Evolutionary conservation across 1,284 basidiomycete species (phyloP).

Genomic region (Pyrrhoderma noxium): DNA sequence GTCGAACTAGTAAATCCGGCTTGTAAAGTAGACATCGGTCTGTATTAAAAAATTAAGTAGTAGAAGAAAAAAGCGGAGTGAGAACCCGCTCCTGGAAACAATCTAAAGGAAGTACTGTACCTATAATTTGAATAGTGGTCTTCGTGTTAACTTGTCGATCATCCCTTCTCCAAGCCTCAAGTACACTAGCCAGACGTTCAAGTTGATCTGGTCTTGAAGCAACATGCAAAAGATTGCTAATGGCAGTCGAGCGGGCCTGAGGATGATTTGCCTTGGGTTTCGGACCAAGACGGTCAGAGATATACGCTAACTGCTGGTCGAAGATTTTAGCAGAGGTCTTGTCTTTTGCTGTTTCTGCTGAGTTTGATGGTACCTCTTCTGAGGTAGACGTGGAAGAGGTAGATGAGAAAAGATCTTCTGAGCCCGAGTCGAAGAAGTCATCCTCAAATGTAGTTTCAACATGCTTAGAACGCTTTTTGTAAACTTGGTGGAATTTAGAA

Average conservation of each 20-base stretch:
- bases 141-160: constrained; percentile 4
- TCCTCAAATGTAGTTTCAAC: background rate
- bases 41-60: background rate
- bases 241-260: constrained; percentile 5
- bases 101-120: constrained; percentile 2
- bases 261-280: constrained; percentile 5
- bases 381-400: background rate
- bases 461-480: too few species aligned
- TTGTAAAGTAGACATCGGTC: constrained; percentile 13
- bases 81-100: too few species aligned
- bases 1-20: constrained; percentile 18
- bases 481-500: too few species aligned
- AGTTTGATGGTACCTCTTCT: too few species aligned
- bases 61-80: background rate
- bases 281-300: constrained; percentile 8
- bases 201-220: constrained; percentile 4
- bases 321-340: background rate
- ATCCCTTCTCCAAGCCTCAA: constrained; percentile 10
- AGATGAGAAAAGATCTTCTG: constrained; percentile 13
- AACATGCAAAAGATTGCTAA: constrained; percentile 11
- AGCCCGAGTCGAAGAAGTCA: background rate
- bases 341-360: too few species aligned
- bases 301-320: constrained; percentile 12
- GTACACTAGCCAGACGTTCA: constrained; percentile 1
- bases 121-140: constrained; percentile 12